A percentile compares a stretch with the other conserved stretches of the same genome.
phyloP scores from a whole-genome alignment of 1,284 basidiomycete species.

The Volvariella surrecta region DNA sequence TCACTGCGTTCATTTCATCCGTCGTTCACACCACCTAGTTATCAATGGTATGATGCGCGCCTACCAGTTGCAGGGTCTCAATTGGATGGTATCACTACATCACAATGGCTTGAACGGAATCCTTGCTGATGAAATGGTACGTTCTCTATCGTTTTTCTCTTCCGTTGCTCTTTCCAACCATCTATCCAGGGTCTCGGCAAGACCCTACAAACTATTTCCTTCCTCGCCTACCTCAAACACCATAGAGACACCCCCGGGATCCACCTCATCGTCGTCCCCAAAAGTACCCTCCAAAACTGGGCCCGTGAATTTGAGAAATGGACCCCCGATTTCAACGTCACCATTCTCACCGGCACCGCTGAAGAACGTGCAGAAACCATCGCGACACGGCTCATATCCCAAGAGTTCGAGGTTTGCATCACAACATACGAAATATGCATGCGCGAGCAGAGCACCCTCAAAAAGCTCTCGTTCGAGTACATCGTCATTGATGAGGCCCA shows the following conservation, averaged over 20 bases:
- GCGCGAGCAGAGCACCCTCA: conserved; percentile 86
- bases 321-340: conserved; percentile 85
- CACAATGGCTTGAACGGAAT: conserved; percentile 94
- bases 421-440: conserved; percentile 98
- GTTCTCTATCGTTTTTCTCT: conserved; percentile 13
- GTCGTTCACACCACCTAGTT: conserved; percentile 35
- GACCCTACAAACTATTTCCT: conserved; percentile 96
- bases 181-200: conserved; percentile 84
- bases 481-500: conserved; percentile 99
- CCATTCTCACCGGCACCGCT: conserved; percentile 81
- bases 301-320: conserved; percentile 87
- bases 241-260: conserved; percentile 74
- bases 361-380: conserved; percentile 87
- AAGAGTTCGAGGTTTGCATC: conserved; percentile 92
- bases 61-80: conserved; percentile 94
- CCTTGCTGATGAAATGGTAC: conserved; percentile 89
- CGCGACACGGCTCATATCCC: conserved; percentile 69
- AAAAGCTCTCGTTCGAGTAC: conserved; percentile 97
- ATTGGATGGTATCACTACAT: conserved; percentile 94
- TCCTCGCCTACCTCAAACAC: conserved; percentile 92
- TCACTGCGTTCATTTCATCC: conserved; percentile 1
- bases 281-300: conserved; percentile 98
- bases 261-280: conserved; percentile 95
- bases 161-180: conserved; percentile 5
- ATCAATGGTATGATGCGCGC: conserved; percentile 88